A percentile compares a stretch with the other conserved stretches of the same genome.
phyloP scores from a whole-genome alignment of 495 filamentous ascomycete species.

The Tricharina praecox region DNA sequence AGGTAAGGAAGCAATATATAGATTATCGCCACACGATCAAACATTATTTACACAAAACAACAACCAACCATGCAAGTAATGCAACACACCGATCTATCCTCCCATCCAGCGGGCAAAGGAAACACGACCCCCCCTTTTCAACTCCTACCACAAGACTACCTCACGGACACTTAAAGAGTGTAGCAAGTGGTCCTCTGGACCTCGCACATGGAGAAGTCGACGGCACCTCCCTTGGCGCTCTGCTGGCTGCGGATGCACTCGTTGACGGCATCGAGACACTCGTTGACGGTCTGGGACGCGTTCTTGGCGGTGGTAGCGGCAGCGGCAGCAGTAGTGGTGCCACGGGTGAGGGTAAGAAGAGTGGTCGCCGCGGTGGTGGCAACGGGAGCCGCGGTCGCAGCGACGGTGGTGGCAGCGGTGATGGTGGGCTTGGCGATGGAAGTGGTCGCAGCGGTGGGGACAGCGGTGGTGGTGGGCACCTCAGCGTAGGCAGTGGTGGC shows the following conservation, averaged over 20 bases:
- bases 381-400: slow-evolving; percentile 2
- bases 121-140: too few relatives aligned
- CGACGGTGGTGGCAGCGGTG: slow-evolving; percentile 6
- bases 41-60: too few relatives aligned
- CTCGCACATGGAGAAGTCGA: slow-evolving; percentile 9
- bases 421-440: slow-evolving; percentile 5
- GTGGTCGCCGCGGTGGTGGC: neutral
- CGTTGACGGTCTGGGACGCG: slow-evolving; percentile 7
- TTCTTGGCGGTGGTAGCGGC: neutral
- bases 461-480: slow-evolving; percentile 3
- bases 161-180: too few relatives aligned
- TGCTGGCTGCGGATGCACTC: slow-evolving; percentile 12
- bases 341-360: neutral
- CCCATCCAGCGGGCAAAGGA: too few relatives aligned
- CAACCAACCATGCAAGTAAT: too few relatives aligned
- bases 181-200: slow-evolving; percentile 9
- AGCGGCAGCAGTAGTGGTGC: slow-evolving; percentile 1
- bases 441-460: neutral
- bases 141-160: too few relatives aligned
- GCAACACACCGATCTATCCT: too few relatives aligned
- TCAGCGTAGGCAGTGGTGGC: slow-evolving; percentile 4
- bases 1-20: too few relatives aligned
- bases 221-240: slow-evolving; percentile 2
- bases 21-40: too few relatives aligned
- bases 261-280: slow-evolving; percentile 12